Percentiles rank a stretch among this genome's conserved stretches.
phyloP scores from a whole-genome alignment of 768 basidiomycete species.

The Collybia sp. region DNA sequence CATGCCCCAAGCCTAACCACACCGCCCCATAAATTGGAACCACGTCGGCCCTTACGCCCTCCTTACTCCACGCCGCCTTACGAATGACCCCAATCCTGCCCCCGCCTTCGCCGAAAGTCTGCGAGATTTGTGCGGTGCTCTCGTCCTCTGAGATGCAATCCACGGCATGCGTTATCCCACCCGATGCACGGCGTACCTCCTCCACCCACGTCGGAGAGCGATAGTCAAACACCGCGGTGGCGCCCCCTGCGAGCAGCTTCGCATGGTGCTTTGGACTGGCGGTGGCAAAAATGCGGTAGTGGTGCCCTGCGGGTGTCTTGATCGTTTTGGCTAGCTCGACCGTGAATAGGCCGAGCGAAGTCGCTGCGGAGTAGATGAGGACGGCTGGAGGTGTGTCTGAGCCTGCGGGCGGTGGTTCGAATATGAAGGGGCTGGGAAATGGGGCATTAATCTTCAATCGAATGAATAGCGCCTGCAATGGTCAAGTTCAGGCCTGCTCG shows the following conservation, averaged over 20 bases:
- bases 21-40: constrained; percentile 23
- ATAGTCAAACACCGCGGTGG: constrained; percentile 27
- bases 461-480: constrained; percentile 24
- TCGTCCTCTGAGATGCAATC: constrained; percentile 30
- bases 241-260: constrained; percentile 21
- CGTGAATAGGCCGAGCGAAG: constrained; percentile 27
- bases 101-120: constrained; percentile 19
- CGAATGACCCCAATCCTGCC: constrained; percentile 26
- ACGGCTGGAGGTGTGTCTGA: constrained; percentile 13
- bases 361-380: constrained; percentile 27
- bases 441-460: constrained; percentile 23
- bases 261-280: constrained; percentile 23
- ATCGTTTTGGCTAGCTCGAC: constrained; percentile 20
- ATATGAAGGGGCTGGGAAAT: constrained; percentile 18
- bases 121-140: constrained; percentile 23
- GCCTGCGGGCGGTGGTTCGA: constrained; percentile 8
- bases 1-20: constrained; percentile 28
- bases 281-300: constrained; percentile 24
- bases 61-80: constrained; percentile 18
- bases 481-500: neutral
- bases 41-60: constrained; percentile 19
- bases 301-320: constrained; percentile 15
- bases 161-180: constrained; percentile 23
- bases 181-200: constrained; percentile 19
- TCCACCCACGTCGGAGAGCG: constrained; percentile 22